Base-by-base conservation (phyloP, 352 stramenopile genomes). In the Phytophthora fragariaefolia region DNA sequence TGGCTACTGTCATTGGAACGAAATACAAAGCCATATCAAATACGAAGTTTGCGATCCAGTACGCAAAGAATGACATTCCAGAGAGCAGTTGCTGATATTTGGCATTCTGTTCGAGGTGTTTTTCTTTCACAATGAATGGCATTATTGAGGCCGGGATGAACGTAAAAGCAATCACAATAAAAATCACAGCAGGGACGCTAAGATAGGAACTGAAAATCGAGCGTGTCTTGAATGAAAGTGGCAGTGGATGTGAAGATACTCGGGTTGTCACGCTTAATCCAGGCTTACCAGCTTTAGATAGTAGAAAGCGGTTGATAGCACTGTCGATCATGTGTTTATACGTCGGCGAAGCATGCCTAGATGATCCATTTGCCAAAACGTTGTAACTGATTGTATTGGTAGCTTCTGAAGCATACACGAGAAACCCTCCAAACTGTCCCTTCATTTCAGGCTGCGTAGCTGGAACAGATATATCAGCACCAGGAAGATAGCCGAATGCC, bases 41-140 rank as follows among this genome's bases (percentile, higher is more conserved):
- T 30, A 97, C 28, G 42, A 94, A 98, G 54, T 98, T 99, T 9
- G 92, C 93, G 20, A 99, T 47, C 98, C 98, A 99, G 70, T 99
- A 99, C 0, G 93, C 91, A 0, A 70, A 66, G 15, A 98, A 77
- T 10, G 86, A 90, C 10, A 99, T 97, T 2, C 98, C 98, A 9
- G 92, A 97, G 32, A 99, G 95, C 69, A 89, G 87, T 74, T 98
- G 95, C 74, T 98, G 91, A 83, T 99, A 98, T 65, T 99, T 98
- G 7, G 96, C 90, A 63, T 98, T 99, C 49, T 83, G 72, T 18
- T 83, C 81, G 15, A 83, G 85, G 51, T 98, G 90, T 63, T 93
- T 93, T 63, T 99, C 97, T 45, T 98, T 94, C 36, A 99, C 96
- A 20, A 99, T 78, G 76, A 98, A 99, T 17, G 94, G 93, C 65